These are phyloP conservation scores for Xylaria sp. DNA, from an alignment of 2,329 filamentous ascomycete species.

Conservation along the genomic window DNA sequence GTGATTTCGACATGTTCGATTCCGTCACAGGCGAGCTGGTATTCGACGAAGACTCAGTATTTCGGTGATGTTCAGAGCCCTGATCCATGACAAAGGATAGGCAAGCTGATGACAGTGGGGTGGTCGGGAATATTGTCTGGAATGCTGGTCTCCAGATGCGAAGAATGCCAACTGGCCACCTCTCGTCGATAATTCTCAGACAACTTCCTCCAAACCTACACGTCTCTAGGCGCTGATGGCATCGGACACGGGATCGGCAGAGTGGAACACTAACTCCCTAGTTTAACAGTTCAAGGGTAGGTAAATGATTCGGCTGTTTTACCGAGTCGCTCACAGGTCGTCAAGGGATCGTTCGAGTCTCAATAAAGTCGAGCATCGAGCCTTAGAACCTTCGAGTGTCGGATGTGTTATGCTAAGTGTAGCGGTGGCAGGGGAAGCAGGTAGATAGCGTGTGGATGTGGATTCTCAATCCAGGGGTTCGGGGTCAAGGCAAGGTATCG, in stretches of 20 bases:
- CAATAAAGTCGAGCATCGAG: slow-evolving; percentile 22
- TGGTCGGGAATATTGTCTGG: slow-evolving; percentile 44
- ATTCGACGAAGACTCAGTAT: slow-evolving; percentile 39
- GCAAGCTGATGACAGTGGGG: slow-evolving; percentile 34
- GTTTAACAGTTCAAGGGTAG: slow-evolving; percentile 22
- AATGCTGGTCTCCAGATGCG: slow-evolving; percentile 45
- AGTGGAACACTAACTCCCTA: slow-evolving; percentile 12
- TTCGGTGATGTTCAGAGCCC: slow-evolving; percentile 41
- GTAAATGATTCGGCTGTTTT: slow-evolving; percentile 18
- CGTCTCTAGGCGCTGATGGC: slow-evolving; percentile 35
- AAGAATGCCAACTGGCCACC: slow-evolving; percentile 44
- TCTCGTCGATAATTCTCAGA: slow-evolving; percentile 37
- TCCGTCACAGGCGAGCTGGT: slow-evolving; percentile 35
- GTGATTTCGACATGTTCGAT: slow-evolving; percentile 41
- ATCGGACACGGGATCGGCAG: slow-evolving; percentile 38
- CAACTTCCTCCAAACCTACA: slow-evolving; percentile 37
- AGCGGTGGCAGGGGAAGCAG: slow-evolving; percentile 21
- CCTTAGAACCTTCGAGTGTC: slow-evolving; percentile 23
- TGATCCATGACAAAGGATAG: slow-evolving; percentile 47
- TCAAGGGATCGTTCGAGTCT: slow-evolving; percentile 31
- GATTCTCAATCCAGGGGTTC: slow-evolving; percentile 47
- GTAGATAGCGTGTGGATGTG: slow-evolving; percentile 33
- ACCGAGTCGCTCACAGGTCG: slow-evolving; percentile 4
- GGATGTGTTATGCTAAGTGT: slow-evolving; percentile 31
- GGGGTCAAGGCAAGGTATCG: slow-evolving; percentile 25